These are phyloP conservation scores for Microdochium paspali DNA, from an alignment of 2,329 filamentous ascomycete genomes.

Conservation along the genomic window DNA sequence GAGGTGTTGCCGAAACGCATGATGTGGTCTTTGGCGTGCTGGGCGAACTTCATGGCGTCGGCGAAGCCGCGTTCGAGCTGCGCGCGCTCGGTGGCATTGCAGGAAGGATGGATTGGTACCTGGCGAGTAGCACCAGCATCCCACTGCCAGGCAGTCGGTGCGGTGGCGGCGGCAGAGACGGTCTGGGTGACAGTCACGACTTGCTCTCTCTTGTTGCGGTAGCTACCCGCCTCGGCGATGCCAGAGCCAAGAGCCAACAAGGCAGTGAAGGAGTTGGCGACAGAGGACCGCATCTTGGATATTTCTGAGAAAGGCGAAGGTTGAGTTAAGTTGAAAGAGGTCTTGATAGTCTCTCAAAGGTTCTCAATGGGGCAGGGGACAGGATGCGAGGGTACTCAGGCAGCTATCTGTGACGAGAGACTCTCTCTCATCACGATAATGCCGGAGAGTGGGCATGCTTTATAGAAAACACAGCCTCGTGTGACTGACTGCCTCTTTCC, in stretches of 20 bases:
- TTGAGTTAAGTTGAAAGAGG: no score
- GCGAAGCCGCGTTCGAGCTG: constrained; percentile 47
- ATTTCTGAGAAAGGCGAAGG: background rate
- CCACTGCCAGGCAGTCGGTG: constrained; percentile 8
- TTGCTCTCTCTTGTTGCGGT: constrained; percentile 2
- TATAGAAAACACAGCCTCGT: background rate
- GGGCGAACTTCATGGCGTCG: constrained; percentile 47
- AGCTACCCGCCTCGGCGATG: constrained; percentile 1
- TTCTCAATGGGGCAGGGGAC: background rate
- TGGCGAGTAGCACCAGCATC: constrained; percentile 8
- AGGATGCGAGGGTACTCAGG: background rate
- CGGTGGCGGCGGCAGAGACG: background rate
- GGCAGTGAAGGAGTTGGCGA: constrained; percentile 3
- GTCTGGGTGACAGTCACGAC: constrained; percentile 7
- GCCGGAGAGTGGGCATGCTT: background rate
- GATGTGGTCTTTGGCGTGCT: constrained; percentile 54
- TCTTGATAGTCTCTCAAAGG: background rate
- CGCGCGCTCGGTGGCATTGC: constrained; percentile 50
- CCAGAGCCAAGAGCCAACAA: constrained; percentile 3
- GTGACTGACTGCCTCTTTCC: background rate
- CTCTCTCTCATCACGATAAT: background rate
- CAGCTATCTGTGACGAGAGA: background rate
- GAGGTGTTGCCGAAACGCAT: constrained; percentile 47
- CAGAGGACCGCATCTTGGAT: constrained; percentile 4
- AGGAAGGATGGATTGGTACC: constrained; percentile 52